These are phyloP conservation scores for Hevea brasiliensis DNA, from an alignment of 345 rosid genomes.

Conservation along the genomic window DNA sequence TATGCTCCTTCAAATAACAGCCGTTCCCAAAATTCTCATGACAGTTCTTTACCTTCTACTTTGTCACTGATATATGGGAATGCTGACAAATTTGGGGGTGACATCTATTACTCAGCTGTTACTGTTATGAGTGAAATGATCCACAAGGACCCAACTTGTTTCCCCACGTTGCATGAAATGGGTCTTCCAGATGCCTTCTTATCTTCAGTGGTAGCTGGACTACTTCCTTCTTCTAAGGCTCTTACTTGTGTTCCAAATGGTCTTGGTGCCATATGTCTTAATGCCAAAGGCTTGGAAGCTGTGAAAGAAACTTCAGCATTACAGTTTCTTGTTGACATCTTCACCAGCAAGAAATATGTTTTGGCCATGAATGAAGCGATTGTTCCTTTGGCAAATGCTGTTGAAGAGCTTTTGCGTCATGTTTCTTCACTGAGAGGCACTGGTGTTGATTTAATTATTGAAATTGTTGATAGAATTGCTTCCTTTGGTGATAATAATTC, in stretches of 20 bases:
- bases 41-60: slow-evolving; percentile 70
- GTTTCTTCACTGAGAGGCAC: slow-evolving; percentile 74
- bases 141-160: slow-evolving; percentile 95
- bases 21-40: slow-evolving; percentile 68
- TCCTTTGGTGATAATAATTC: slow-evolving; percentile 50
- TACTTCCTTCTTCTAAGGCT: slow-evolving; percentile 92
- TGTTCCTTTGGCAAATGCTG: slow-evolving; percentile 91
- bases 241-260: slow-evolving; percentile 94
- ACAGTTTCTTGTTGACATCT: slow-evolving; percentile 74
- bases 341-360: slow-evolving; percentile 86
- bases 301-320: slow-evolving; percentile 83
- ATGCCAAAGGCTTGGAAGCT: slow-evolving; percentile 82
- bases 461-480: slow-evolving; percentile 78
- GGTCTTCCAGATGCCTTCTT: slow-evolving; percentile 93
- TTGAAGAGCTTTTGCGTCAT: slow-evolving; percentile 95
- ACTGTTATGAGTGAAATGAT: slow-evolving; percentile 96
- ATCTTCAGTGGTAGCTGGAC: slow-evolving; percentile 77
- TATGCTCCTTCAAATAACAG: slow-evolving; percentile 70
- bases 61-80: slow-evolving; percentile 68
- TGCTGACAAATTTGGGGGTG: slow-evolving; percentile 89
- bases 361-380: slow-evolving; percentile 90
- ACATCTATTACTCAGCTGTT: slow-evolving; percentile 89
- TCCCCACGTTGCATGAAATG: slow-evolving; percentile 69
- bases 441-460: slow-evolving; percentile 89
- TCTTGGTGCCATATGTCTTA: slow-evolving; percentile 92